These are phyloP conservation scores for Eucalyptus melliodora DNA, from an alignment of 345 rosid species.

Conservation along the genomic window DNA sequence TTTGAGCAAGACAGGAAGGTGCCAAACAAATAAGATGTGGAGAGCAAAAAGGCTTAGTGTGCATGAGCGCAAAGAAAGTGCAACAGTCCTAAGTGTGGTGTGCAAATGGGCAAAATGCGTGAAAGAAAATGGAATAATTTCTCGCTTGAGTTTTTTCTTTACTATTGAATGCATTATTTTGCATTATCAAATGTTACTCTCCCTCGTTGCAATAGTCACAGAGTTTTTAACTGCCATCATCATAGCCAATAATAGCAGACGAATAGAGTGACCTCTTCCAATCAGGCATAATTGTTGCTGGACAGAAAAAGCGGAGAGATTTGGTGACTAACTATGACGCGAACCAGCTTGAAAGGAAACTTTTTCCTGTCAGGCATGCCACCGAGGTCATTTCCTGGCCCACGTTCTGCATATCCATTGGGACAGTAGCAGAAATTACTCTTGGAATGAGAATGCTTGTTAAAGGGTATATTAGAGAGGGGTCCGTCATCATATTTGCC, in stretches of 20 bases:
- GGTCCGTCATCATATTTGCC: slow-evolving; percentile 29
- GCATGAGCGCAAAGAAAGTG: neutral
- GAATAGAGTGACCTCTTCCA: neutral
- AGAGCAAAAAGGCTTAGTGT: neutral
- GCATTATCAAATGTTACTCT: too few species aligned
- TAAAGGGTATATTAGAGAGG: slow-evolving; percentile 18
- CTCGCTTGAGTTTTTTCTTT: neutral
- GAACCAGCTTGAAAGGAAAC: neutral
- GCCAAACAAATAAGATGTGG: neutral
- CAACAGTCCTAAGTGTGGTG: neutral
- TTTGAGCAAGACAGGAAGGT: neutral
- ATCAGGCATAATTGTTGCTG: neutral
- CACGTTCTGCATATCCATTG: neutral
- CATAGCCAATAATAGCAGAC: too few species aligned
- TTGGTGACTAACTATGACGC: neutral
- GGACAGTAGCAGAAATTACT: neutral
- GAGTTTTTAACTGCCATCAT: too few species aligned
- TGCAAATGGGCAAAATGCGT: neutral
- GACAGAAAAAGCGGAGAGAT: neutral
- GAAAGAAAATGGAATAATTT: neutral
- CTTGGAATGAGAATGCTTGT: slow-evolving; percentile 20
- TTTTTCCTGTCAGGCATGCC: neutral
- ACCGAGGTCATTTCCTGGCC: neutral
- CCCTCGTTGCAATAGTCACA: too few species aligned
- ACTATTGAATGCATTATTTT: neutral